Evolutionary conservation across 1,139 yeast species (phyloP).

Genomic region (Groenewaldozyma auringiensis): DNA sequence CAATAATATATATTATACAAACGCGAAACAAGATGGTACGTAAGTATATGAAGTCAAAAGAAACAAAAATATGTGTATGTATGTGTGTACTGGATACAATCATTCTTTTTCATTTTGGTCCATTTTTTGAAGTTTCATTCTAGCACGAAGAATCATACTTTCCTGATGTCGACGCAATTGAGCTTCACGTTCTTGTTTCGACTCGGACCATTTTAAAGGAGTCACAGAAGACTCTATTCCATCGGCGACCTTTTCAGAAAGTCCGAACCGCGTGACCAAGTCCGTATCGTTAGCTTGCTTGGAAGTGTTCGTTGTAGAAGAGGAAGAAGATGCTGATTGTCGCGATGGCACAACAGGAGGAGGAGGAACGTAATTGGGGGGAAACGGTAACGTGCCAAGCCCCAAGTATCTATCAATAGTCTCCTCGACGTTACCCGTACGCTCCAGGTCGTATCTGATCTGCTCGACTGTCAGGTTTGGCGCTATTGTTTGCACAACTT

Average conservation of each 20-base stretch:
- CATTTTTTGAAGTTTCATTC: constrained; percentile 35
- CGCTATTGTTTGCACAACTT: constrained; percentile 75
- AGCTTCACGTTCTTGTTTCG: constrained; percentile 35
- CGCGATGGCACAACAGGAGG: constrained; percentile 1
- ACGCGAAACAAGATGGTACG: no score
- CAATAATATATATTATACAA: no score
- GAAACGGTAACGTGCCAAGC: constrained; percentile 57
- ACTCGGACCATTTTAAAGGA: constrained; percentile 33
- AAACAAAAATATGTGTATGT: no score
- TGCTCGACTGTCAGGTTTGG: constrained; percentile 68
- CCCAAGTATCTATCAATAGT: constrained; percentile 68
- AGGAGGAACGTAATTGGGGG: constrained; percentile 37
- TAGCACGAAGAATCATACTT: constrained; percentile 45
- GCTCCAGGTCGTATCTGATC: constrained; percentile 45
- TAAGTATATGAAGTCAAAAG: no score
- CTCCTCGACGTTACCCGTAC: constrained; percentile 70
- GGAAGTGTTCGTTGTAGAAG: constrained; percentile 7
- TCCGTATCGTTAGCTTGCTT: constrained; percentile 7
- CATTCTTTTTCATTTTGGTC: constrained; percentile 9
- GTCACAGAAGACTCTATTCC: constrained; percentile 5
- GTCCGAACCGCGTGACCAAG: constrained; percentile 25
- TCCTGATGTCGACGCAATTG: constrained; percentile 42
- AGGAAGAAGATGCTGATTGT: constrained; percentile 8
- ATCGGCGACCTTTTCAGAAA: constrained; percentile 14
- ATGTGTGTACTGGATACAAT: no score